phyloP scores from a whole-genome alignment of 2,329 filamentous ascomycete genomes.

The Trichophyton rubrum region DNA sequence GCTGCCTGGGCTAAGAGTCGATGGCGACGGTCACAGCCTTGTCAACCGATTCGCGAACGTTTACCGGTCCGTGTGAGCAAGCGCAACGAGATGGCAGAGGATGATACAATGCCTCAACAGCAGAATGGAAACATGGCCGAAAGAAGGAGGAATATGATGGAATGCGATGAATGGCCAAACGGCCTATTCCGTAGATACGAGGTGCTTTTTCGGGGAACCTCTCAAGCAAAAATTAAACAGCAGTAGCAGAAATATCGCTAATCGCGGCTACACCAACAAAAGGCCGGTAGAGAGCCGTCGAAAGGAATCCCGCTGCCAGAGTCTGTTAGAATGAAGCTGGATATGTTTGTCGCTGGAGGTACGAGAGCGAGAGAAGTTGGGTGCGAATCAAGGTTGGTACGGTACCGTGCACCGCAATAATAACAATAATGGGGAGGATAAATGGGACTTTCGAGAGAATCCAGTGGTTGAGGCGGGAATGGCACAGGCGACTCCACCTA shows the following conservation, averaged over 20 bases:
- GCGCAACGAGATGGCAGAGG: not conserved
- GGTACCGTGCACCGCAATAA: not conserved
- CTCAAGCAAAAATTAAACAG: not conserved
- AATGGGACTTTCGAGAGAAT: not conserved
- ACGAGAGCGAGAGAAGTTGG: not conserved
- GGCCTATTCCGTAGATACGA: constrained; percentile 1
- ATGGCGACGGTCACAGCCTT: not conserved
- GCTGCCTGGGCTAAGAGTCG: not conserved
- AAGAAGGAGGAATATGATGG: not conserved
- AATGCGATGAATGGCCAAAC: not conserved
- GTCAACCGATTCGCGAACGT: not conserved
- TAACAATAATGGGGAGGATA: not conserved
- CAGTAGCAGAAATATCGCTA: not conserved
- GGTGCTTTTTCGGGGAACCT: not conserved
- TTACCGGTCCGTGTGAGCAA: not conserved
- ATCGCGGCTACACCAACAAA: constrained; percentile 2
- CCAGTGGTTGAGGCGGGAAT: constrained; percentile 1
- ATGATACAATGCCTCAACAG: not conserved
- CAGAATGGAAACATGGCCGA: not conserved
- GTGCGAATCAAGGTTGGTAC: not conserved
- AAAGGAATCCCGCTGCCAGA: not conserved
- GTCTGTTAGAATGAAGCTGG: not conserved
- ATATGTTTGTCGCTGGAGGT: not conserved
- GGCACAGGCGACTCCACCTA: not conserved
- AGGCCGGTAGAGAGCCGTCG: not conserved